Evolutionary conservation across 345 rosid genomes (phyloP).

Genomic region (Hypericum perforatum): DNA sequence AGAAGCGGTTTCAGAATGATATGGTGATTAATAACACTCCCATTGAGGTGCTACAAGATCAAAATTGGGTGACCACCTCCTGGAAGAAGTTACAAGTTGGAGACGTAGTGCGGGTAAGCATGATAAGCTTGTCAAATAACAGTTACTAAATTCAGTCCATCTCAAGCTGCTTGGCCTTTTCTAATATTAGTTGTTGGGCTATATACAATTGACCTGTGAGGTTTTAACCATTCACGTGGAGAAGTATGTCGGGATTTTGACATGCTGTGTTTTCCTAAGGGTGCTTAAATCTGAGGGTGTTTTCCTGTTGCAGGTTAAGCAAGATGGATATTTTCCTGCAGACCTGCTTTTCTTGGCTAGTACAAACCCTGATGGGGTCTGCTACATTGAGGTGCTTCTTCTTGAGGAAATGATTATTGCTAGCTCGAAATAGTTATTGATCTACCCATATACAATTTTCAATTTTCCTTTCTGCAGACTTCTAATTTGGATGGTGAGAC

Average conservation of each 20-base stretch:
- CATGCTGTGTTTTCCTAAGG: too few relatives aligned
- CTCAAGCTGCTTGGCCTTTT: too few relatives aligned
- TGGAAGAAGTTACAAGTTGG: constrained; percentile 99
- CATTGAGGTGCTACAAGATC: constrained; percentile 77
- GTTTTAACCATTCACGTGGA: too few relatives aligned
- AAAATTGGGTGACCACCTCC: constrained; percentile 61
- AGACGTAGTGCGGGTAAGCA: constrained; percentile 82
- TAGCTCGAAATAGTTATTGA: constrained; percentile 1
- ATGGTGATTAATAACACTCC: constrained; percentile 73
- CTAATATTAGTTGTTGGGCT: too few relatives aligned
- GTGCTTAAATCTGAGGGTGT: not conserved
- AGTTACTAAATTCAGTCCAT: not conserved
- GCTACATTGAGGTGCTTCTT: constrained; percentile 79
- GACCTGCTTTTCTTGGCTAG: constrained; percentile 87
- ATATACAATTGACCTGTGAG: too few relatives aligned
- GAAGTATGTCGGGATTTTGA: too few relatives aligned
- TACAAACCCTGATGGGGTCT: constrained; percentile 89
- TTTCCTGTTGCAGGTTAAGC: constrained; percentile 60
- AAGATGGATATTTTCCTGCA: constrained; percentile 92
- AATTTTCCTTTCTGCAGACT: constrained; percentile 38
- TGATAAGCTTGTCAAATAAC: not conserved
- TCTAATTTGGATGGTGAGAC: constrained; percentile 99
- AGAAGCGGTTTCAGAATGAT: constrained; percentile 97
- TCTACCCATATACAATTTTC: not conserved
- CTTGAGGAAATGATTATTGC: not conserved